A percentile compares a stretch with the other conserved stretches of the same genome.
Conservation (phyloP, 129 eudicot genomes). For the Apium graveolens region DNA sequence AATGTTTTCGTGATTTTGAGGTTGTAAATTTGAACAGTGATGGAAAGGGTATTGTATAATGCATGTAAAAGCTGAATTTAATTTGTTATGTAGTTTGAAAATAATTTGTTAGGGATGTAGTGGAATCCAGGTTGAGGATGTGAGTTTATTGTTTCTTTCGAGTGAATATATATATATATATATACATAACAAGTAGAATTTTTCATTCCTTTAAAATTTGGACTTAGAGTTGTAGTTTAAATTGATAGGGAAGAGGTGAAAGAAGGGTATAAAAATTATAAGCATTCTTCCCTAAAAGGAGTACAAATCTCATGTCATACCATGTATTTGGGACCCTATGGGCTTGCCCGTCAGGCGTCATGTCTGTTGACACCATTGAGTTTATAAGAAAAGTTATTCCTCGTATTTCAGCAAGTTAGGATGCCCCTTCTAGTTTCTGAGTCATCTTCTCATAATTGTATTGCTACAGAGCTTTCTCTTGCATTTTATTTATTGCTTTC, state of each 20-base stretch:
- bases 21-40: not conserved
- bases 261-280: no score
- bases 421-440: no score
- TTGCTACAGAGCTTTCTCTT: not conserved
- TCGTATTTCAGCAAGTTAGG: no score
- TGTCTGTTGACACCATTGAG: no score
- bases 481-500: not conserved
- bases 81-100: not conserved
- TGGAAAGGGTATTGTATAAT: not conserved
- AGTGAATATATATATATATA: no score
- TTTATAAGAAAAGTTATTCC: not conserved
- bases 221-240: no score
- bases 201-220: no score
- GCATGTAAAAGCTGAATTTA: not conserved
- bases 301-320: no score
- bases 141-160: not conserved
- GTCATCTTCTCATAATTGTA: not conserved
- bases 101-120: not conserved
- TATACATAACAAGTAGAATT: no score
- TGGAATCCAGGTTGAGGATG: not conserved
- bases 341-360: not conserved
- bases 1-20: no score
- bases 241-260: no score
- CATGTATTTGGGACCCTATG: not conserved
- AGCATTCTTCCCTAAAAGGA: no score